phyloP scores from a whole-genome alignment of 805 yeast species.

The Kuraishia molischiana region DNA sequence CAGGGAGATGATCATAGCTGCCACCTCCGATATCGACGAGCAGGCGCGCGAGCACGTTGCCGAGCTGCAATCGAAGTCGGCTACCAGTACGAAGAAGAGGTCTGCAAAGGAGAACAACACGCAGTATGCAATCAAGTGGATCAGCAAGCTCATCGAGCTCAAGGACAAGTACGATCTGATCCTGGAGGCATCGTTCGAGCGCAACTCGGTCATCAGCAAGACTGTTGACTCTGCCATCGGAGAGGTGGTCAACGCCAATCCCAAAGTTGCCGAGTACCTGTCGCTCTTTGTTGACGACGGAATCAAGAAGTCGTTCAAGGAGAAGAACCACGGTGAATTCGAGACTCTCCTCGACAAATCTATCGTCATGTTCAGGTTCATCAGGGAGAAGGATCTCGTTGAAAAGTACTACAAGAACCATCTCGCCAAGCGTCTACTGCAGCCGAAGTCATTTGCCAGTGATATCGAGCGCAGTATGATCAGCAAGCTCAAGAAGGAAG shows the following conservation, averaged over 20 bases:
- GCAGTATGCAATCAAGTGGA: slow-evolving; percentile 59
- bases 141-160: slow-evolving; percentile 42
- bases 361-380: slow-evolving; percentile 51
- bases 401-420: slow-evolving; percentile 80
- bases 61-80: slow-evolving; percentile 3
- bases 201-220: slow-evolving; percentile 38
- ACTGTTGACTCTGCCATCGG: slow-evolving; percentile 53
- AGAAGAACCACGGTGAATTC: slow-evolving; percentile 32
- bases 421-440: slow-evolving; percentile 68
- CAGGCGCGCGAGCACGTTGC: slow-evolving; percentile 15
- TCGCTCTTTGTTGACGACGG: slow-evolving; percentile 51
- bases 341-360: slow-evolving; percentile 43
- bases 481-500: slow-evolving; percentile 58
- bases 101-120: slow-evolving; percentile 26
- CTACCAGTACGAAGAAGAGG: slow-evolving; percentile 7
- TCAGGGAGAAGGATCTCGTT: slow-evolving; percentile 78
- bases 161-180: slow-evolving; percentile 42
- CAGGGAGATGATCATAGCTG: slow-evolving; percentile 30
- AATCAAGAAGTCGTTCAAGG: slow-evolving; percentile 38
- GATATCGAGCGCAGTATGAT: slow-evolving; percentile 68
- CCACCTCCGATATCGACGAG: slow-evolving; percentile 31
- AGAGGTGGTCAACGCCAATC: slow-evolving; percentile 44
- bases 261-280: slow-evolving; percentile 41
- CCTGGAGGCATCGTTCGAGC: slow-evolving; percentile 35
- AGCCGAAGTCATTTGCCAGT: slow-evolving; percentile 30